A percentile compares a stretch with the other conserved stretches of the same genome.
phyloP scores from a whole-genome alignment of 192 early-diverging fungal species.

The Linnemannia exigua region DNA sequence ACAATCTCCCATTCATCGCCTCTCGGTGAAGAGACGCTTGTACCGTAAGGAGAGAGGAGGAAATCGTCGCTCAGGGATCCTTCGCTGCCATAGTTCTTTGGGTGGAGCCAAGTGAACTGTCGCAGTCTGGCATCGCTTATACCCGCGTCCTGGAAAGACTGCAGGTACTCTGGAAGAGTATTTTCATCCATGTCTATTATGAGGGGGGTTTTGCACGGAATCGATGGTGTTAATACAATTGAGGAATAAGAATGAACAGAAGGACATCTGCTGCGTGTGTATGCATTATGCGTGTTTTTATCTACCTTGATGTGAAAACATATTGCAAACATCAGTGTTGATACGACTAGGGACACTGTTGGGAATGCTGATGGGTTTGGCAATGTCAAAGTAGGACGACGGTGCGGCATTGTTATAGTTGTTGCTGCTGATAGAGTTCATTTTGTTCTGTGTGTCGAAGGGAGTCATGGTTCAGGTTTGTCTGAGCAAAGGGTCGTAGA shows the following conservation, averaged over 20 bases:
- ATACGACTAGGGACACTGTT: not conserved
- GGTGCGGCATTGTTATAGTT: not conserved
- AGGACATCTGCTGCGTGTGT: not conserved
- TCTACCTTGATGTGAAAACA: not conserved
- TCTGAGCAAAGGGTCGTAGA: not conserved
- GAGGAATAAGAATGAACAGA: not conserved
- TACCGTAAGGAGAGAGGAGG: constrained; percentile 39
- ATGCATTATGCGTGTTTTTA: not conserved
- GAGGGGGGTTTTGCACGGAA: too few relatives aligned
- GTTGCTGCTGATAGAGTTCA: not conserved
- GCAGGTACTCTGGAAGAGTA: constrained; percentile 24
- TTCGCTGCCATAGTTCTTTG: constrained; percentile 34
- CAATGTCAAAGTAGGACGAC: constrained; percentile 8
- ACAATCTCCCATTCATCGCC: constrained; percentile 55
- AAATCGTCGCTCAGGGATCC: constrained; percentile 41
- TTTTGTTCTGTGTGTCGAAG: not conserved
- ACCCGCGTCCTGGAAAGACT: constrained; percentile 34
- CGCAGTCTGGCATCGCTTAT: constrained; percentile 35
- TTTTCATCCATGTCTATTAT: not conserved
- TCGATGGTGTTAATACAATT: not conserved
- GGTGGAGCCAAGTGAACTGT: constrained; percentile 45
- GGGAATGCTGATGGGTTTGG: not conserved
- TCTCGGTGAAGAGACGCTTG: constrained; percentile 46
- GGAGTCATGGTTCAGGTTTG: not conserved
- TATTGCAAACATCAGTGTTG: not conserved